Percentiles rank a stretch among this genome's conserved stretches.
These are phyloP conservation scores for Chalaropsis ovoidea DNA, from an alignment of 2,329 filamentous ascomycete species.

Conservation along the genomic window DNA sequence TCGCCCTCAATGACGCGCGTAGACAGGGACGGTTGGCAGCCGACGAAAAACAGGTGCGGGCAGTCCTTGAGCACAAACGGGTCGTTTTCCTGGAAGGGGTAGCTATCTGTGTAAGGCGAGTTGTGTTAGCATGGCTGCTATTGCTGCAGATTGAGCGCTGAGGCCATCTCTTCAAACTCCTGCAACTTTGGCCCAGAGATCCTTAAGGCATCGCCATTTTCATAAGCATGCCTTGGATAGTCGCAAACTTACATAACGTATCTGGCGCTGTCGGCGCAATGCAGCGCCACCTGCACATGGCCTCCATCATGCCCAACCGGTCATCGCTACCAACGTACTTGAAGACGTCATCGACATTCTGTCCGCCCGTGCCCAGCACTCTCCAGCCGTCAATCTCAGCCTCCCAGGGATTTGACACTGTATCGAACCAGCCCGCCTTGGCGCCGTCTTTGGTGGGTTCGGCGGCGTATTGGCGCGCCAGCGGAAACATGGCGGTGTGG, in stretches of 20 bases:
- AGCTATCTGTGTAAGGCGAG: slow-evolving; percentile 58
- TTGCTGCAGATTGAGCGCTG: neutral
- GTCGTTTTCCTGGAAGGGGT: slow-evolving; percentile 90
- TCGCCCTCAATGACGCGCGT: slow-evolving; percentile 58
- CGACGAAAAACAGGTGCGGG: slow-evolving; percentile 85
- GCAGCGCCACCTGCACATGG: slow-evolving; percentile 84
- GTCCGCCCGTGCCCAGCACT: slow-evolving; percentile 74
- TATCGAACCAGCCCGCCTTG: slow-evolving; percentile 63
- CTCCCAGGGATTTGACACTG: slow-evolving; percentile 87
- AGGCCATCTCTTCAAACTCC: neutral
- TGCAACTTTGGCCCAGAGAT: neutral
- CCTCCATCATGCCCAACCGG: slow-evolving; percentile 81
- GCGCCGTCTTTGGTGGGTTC: slow-evolving; percentile 32
- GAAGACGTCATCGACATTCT: slow-evolving; percentile 87
- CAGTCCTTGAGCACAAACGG: slow-evolving; percentile 77
- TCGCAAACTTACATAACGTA: slow-evolving; percentile 63
- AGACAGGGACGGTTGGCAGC: slow-evolving; percentile 70
- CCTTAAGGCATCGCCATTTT: neutral
- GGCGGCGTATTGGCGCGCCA: slow-evolving; percentile 56
- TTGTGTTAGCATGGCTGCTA: neutral
- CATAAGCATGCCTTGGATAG: neutral
- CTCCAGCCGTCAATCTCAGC: slow-evolving; percentile 85
- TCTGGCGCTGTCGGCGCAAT: slow-evolving; percentile 90
- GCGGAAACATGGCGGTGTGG: slow-evolving; percentile 82
- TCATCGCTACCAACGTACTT: slow-evolving; percentile 77